Base-by-base conservation (phyloP, 169 alveolate genomes). In the Eimeria sp. region DNA sequence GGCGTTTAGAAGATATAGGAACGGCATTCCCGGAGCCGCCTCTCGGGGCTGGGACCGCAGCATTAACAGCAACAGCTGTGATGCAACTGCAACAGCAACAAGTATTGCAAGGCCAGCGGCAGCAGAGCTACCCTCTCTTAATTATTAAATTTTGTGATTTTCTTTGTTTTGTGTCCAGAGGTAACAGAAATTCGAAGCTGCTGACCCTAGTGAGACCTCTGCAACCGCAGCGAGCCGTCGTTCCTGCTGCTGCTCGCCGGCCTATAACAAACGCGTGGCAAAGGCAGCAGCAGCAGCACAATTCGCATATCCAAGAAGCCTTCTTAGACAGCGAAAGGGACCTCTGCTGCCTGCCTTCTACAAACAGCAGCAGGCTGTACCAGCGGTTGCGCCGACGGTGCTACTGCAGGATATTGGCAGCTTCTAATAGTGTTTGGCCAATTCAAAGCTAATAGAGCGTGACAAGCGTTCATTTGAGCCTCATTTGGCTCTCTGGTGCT, bases 221-320 rank as follows among this genome's bases (percentile, higher is more conserved):
- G 90, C 90, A 30, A 54, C 90, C 51, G 51, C 57, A 27, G 73
- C 54, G 90, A 76, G 87, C 87, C 87, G 84, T 45, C 40, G 87
- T 63, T 76, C 45, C 87, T 76, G 84, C 57, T 73, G 84, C 84
- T 73, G 65, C 87, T 76, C 61, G 87, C 61, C 87, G 87, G 87
- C 65, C 87, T 18, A 43, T 43, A 49, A 22, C 87, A 14, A 49
- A 43, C 25, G 13, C 20, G 61, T 65, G 47, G 87, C 87, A 76
- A 16, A 14, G 65, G 87, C 45, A 45, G 87, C 25, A 76, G 65
- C 40, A 76, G 87, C 87, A 43, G 51, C 47, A 34, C 22, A 70
- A 70, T 70, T 70, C 51, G 51, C 80, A 27, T 47, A 70, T 70
- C 47, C 80, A 70, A 14, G 43, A 11, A 49, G 80, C 34, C 80